Conservation (phyloP, 2,329 filamentous ascomycete genomes). For the Stachybotrys chartarum region DNA sequence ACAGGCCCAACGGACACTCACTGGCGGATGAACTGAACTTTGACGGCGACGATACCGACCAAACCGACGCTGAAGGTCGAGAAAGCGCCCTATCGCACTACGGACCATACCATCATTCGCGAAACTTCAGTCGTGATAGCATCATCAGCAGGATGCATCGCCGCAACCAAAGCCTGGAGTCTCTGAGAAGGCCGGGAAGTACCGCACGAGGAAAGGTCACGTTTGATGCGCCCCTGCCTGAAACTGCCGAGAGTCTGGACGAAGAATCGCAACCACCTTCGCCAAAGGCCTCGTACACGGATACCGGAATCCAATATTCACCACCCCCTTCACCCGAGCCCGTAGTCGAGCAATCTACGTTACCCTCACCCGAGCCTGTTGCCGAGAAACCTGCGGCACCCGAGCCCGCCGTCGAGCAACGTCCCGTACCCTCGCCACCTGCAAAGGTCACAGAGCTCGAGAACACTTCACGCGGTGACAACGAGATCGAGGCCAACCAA, state of each 20-base stretch:
- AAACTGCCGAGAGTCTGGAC: conserved; percentile 48
- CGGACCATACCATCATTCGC: conserved; percentile 36
- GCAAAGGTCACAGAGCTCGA: conserved; percentile 36
- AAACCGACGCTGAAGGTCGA: conserved; percentile 65
- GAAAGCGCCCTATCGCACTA: conserved; percentile 50
- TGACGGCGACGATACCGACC: conserved; percentile 67
- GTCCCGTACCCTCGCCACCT: conserved; percentile 17
- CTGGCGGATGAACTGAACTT: conserved; percentile 89
- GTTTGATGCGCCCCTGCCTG: conserved; percentile 47
- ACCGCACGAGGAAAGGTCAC: conserved; percentile 44
- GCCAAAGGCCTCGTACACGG: conserved; percentile 37
- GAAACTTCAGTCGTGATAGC: conserved; percentile 53
- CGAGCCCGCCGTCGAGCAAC: background rate
- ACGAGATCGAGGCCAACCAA: conserved; percentile 66
- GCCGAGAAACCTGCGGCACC: background rate
- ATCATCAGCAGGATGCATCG: conserved; percentile 39
- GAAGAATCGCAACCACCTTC: conserved; percentile 31
- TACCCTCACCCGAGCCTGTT: background rate
- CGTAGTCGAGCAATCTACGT: background rate
- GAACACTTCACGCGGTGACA: conserved; percentile 35
- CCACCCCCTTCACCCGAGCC: conserved; percentile 66
- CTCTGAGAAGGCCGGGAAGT: conserved; percentile 47
- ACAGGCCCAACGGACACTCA: conserved; percentile 61
- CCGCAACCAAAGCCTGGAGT: conserved; percentile 53
- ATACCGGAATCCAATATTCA: conserved; percentile 75